Evolutionary conservation across 2,329 filamentous ascomycete genomes (phyloP), one percentile per base, ranked within the genome.

Genomic region (Calonectria fujianensis): DNA sequence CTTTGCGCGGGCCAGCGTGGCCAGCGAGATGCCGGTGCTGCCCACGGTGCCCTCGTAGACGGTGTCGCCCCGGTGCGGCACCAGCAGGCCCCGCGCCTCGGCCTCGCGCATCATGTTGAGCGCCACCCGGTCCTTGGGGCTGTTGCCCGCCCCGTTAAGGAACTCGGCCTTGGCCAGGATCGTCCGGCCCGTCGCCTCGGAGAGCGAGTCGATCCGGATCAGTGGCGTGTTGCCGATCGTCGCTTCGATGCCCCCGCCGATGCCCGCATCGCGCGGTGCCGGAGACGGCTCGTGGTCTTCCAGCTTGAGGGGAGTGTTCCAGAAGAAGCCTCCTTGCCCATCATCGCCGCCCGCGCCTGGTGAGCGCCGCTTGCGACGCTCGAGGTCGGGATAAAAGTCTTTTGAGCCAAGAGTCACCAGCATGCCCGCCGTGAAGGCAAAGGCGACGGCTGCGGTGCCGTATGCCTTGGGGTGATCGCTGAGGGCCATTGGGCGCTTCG

Each of bases 21-120:
- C 97, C 13, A 99, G 90, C 20, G 96, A 98, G 80, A 99, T 98
- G 29, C 97, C 97, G 0, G 97, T 99, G 83, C 95, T 98, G 74
- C 97, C 97, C 20, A 98, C 96, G 1, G 97, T 99, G 78, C 97
- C 97, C 87, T 99, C 97, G 85, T 98, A 99, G 81, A 99, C 96
- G 54, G 95, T 97, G 84, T 99, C 97, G 75, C 96, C 96, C 29
- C 94, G 93, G 78, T 94, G 89, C 0, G 97, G 96, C 0, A 89
- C 90, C 59, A 99, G 86, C 24, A 96, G 88, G 2, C 96, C 96
- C 64, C 90, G 87, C 75, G 91, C 90, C 88, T 99, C 97, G 54
- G 96, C 97, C 84, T 93, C 86, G 57, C 92, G 87, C 83, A 99
- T 98, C 89, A 98, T 97, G 85, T 91, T 94, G 48, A 98, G 90